phyloP scores from a whole-genome alignment of 1,284 basidiomycete species.

The Ceratobasidium theobromae region DNA sequence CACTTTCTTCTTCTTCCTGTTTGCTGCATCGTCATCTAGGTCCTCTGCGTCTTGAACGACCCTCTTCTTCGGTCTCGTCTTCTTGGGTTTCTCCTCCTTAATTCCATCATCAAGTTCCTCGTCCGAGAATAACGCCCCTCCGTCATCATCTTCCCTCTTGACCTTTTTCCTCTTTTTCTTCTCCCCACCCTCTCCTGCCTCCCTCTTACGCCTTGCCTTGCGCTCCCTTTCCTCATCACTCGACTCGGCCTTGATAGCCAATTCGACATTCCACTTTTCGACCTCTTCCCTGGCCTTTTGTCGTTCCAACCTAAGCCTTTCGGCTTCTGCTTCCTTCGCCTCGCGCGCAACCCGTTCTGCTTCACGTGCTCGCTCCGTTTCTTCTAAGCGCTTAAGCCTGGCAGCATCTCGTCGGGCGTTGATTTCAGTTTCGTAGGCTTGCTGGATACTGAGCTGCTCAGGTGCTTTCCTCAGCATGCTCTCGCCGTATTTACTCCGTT shows the following conservation, averaged over 20 bases:
- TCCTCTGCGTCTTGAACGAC: conserved; percentile 75
- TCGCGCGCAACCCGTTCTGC: conserved; percentile 54
- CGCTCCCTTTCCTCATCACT: conserved; percentile 76
- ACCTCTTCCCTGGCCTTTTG: conserved; percentile 73
- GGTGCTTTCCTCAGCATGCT: conserved; percentile 77
- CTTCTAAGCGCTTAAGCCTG: conserved; percentile 64
- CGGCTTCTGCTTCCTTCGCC: conserved; percentile 46
- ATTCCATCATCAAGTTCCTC: conserved; percentile 15
- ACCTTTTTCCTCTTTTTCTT: conserved; percentile 45
- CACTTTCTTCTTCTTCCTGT: conserved; percentile 66
- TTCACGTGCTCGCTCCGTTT: conserved; percentile 57
- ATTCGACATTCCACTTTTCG: conserved; percentile 68
- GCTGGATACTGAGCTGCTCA: conserved; percentile 72
- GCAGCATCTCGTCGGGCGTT: conserved; percentile 75
- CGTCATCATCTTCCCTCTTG: conserved; percentile 40
- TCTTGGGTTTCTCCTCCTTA: conserved; percentile 49
- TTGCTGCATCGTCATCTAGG: conserved; percentile 54
- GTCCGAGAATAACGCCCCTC: conserved; percentile 37
- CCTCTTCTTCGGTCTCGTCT: conserved; percentile 67
- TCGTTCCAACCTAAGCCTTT: conserved; percentile 59
- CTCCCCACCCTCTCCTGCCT: conserved; percentile 45
- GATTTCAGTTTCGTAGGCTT: conserved; percentile 70
- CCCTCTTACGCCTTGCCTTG: conserved; percentile 57
- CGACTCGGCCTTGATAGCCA: conserved; percentile 52
- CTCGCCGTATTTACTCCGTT: conserved; percentile 84